Base-by-base conservation (phyloP, 306 rosid species). In the Oemleria cerasiformis region DNA sequence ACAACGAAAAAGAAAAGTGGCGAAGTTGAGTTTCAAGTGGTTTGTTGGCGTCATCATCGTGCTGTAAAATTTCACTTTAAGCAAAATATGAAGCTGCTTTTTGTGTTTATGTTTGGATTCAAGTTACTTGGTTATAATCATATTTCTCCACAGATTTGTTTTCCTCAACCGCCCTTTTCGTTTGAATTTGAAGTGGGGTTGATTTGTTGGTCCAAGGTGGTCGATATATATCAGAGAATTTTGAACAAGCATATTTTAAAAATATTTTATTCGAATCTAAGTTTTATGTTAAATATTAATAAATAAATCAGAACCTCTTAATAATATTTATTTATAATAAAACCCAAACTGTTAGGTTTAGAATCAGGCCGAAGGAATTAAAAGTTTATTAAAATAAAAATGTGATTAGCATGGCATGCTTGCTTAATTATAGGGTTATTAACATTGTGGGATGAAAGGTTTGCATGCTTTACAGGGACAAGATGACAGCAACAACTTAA, bases 181-280 rank as follows among this genome's bases (percentile, higher is more conserved):
- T 73, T 73, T 73, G 70, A 73, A 73, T 17, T 67, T 61, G 45
- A 38, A 30, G 64, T 59, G 7, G 10, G 42, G 42, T 59, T 30
- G 42, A 41, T 59, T 30, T 59, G 64, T 59, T 15, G 13, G 20
- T 34, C 42, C 42, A 34, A 30, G 62, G 62, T 56, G 62, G 39
- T 56, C 61, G n/a, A n/a, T n/a, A 36, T 25, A 25, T 25, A 25
- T 25, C 1, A 25, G 30, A 25, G 30, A 25, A 25, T 25, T 25
- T 25, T 25, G 30, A 25, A 25, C 1, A 1, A 25, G 30, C 30
- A 25, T 25, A 25, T 25, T 25, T 25, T 25, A 2, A 2, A 25
- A 25, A 41, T 4, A 41, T 41, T 41, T 41, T 41, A 41, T 41
- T 41, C 15, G 10, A 10, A 44, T 44, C 30, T 25, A 25, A 25